Base-by-base conservation (phyloP, 2,329 filamentous ascomycete species). In the Phialophora verrucosa region DNA sequence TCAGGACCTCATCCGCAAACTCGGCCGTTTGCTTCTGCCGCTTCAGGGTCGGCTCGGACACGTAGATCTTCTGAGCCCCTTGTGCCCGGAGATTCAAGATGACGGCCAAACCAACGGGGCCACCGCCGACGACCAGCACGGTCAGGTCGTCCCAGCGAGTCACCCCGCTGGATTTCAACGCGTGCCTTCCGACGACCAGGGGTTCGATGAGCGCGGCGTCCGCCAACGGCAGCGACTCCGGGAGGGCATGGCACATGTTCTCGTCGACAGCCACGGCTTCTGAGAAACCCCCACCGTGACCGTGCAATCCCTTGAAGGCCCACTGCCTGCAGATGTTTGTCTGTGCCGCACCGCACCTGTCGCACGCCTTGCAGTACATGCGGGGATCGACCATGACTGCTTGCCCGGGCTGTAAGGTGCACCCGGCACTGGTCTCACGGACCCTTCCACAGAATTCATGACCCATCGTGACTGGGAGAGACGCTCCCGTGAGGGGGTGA, bases 191-290 rank as follows among this genome's bases (percentile, higher is more conserved):
- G 4, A 68, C 66, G 23, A 47, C 51, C 23, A 68, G 25, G 17
- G 66, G 66, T 47, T 66, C 63, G 23, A 68, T 58, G 8, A 68
- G 23, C 20, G 66, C 66, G 3, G 66, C 63, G 42, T 58, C 4
- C 0, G 51, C 44, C 6, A 68, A 47, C 7, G 44, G 17, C 17
- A 68, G 59, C 27, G 50, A 56, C 4, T 63, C 63, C 1, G 66
- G 66, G 10, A 68, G 20, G 2, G 20, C 25, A 17, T 63, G 38
- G 80, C 2, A 83, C 67, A 71, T 10, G 78, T 77, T 25, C 77
- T 78, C 55, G 77, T 14, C 81, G 80, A 63, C 44, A 17, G 54
- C 44, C 12, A 59, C 38, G 8, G n/a, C 25, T n/a, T 64, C 54
- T 2, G 38, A 20, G 14, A 59, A 31, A 0, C 54, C 54, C 1